Conservation (phyloP, 495 filamentous ascomycete species). For the Cenococcum geophilum region DNA sequence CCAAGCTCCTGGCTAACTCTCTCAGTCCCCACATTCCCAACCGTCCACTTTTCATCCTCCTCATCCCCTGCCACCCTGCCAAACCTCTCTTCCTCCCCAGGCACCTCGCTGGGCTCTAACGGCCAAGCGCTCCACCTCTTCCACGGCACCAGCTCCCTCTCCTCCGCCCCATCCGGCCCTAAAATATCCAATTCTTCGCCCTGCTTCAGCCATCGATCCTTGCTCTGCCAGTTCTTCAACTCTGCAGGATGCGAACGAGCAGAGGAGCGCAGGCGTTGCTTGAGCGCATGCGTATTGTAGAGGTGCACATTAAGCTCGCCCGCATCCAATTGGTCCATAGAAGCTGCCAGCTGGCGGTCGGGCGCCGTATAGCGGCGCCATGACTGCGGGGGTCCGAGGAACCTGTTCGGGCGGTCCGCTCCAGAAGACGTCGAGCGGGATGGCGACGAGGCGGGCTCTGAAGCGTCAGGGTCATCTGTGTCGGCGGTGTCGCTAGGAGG, state of each 20-base stretch:
- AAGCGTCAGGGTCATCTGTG: too few species aligned
- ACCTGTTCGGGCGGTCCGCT: conserved; percentile 47
- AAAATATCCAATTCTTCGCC: conserved; percentile 18
- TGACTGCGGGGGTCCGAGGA: conserved; percentile 48
- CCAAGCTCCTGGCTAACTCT: conserved; percentile 54
- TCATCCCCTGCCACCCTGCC: conserved; percentile 33
- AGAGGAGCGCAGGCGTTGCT: conserved; percentile 40
- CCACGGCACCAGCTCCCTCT: conserved; percentile 30
- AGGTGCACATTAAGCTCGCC: conserved; percentile 67
- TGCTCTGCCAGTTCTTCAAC: conserved; percentile 32
- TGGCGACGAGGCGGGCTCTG: too few species aligned
- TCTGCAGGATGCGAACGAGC: conserved; percentile 16
- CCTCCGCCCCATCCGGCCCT: conserved; percentile 17
- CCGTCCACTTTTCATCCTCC: conserved; percentile 47
- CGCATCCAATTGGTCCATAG: conserved; percentile 51
- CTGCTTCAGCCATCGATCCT: conserved; percentile 34
- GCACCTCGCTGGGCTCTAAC: conserved; percentile 52
- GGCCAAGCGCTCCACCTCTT: conserved; percentile 77
- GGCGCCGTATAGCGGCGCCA: conserved; percentile 55
- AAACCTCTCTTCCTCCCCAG: conserved; percentile 47
- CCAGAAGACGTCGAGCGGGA: neutral
- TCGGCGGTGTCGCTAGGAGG: too few species aligned
- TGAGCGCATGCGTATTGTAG: conserved; percentile 64
- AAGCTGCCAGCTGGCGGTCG: conserved; percentile 53
- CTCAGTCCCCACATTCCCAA: conserved; percentile 31